Evolutionary conservation across 2,329 filamentous ascomycete species (phyloP).

Genomic region (Colletotrichum lupini): DNA sequence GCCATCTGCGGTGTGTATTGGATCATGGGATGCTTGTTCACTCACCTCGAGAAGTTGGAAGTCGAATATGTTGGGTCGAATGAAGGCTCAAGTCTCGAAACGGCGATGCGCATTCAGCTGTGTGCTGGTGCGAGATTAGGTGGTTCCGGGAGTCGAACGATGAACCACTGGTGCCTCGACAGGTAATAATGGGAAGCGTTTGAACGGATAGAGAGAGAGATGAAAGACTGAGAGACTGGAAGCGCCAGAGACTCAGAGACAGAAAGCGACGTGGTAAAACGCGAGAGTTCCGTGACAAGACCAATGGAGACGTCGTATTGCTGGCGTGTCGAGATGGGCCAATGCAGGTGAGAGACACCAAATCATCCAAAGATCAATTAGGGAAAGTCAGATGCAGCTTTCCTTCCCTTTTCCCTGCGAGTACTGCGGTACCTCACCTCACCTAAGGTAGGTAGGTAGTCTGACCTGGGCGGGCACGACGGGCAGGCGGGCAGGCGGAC

Average conservation of each 20-base stretch:
- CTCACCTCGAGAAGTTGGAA: too few relatives aligned
- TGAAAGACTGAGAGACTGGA: not conserved
- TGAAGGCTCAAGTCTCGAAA: constrained; percentile 13
- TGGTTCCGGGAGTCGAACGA: not conserved
- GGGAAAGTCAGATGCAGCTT: constrained; percentile 2
- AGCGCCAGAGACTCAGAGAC: not conserved
- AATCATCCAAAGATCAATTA: not conserved
- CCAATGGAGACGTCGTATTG: constrained; percentile 11
- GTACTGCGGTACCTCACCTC: not conserved
- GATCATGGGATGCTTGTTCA: too few relatives aligned
- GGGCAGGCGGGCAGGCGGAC: not conserved
- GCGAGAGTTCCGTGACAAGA: constrained; percentile 20
- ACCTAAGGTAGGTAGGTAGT: not conserved
- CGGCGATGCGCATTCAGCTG: constrained; percentile 3
- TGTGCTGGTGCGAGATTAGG: constrained; percentile 20
- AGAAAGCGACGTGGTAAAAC: constrained; percentile 26
- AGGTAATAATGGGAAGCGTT: not conserved
- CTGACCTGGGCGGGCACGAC: not conserved
- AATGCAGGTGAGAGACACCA: constrained; percentile 19
- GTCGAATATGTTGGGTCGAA: not conserved
- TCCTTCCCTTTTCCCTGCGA: not conserved
- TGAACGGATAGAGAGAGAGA: not conserved
- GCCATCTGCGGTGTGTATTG: not conserved
- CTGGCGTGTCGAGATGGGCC: constrained; percentile 4
- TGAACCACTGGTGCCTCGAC: not conserved